These are phyloP conservation scores for Fusarium temperatum DNA, from an alignment of 2,329 filamentous ascomycete species.

Conservation along the genomic window DNA sequence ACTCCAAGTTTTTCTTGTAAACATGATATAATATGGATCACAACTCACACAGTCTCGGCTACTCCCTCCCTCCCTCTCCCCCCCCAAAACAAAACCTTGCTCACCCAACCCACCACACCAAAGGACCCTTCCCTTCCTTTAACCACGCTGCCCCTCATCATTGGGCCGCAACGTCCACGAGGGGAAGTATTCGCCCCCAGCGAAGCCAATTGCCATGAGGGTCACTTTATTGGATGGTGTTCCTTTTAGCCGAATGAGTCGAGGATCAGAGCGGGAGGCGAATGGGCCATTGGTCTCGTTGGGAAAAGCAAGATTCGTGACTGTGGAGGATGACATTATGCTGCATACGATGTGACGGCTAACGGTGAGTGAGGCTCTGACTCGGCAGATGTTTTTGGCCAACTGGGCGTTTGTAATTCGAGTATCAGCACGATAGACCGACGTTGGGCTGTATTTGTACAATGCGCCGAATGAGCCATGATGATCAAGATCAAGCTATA, in stretches of 20 bases:
- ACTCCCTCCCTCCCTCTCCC: slow-evolving; percentile 19
- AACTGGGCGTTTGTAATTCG: slow-evolving; percentile 1
- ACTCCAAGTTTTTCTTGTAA: background rate
- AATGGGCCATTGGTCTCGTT: background rate
- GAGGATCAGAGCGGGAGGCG: slow-evolving; percentile 17
- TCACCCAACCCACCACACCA: slow-evolving; percentile 40
- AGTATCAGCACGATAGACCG: background rate
- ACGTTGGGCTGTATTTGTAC: slow-evolving; percentile 1
- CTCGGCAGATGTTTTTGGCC: slow-evolving; percentile 23
- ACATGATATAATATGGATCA: background rate
- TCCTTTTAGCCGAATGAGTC: slow-evolving; percentile 1
- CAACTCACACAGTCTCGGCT: slow-evolving; percentile 18
- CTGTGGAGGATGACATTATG: slow-evolving; percentile 20
- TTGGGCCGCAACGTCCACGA: slow-evolving; percentile 40
- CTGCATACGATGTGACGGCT: slow-evolving; percentile 18
- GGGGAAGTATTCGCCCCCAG: slow-evolving; percentile 8
- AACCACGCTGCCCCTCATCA: slow-evolving; percentile 23
- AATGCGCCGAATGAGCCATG: background rate
- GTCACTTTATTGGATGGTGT: background rate
- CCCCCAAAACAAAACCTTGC: slow-evolving; percentile 4
- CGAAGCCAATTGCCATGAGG: background rate
- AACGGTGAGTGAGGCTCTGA: slow-evolving; percentile 14
- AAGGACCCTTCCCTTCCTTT: slow-evolving; percentile 5
- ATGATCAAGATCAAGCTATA: background rate
- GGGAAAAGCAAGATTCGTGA: slow-evolving; percentile 5